Evolutionary conservation across 306 rosid genomes (phyloP).

Genomic region (Dryas alaskensis): DNA sequence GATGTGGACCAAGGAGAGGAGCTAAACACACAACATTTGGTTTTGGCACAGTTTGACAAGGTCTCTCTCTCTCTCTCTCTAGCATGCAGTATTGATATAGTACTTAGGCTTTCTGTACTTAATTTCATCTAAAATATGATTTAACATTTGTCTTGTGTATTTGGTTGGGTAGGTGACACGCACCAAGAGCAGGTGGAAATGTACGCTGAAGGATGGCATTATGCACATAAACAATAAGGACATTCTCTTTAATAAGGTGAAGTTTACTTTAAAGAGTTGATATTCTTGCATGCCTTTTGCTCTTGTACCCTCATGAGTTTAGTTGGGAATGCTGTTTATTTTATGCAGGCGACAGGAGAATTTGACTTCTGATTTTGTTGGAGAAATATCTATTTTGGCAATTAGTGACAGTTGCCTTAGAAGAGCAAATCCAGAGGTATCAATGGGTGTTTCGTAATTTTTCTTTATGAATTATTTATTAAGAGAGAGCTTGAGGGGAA

Average conservation of each 20-base stretch:
- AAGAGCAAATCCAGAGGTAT: conserved; percentile 38
- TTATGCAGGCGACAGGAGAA: conserved; percentile 90
- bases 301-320: conserved; percentile 10
- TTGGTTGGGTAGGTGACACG: conserved; percentile 73
- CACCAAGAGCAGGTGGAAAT: conserved; percentile 98
- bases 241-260: conserved; percentile 93
- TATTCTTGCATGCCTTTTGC: conserved; percentile 14
- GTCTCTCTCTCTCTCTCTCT: conserved; percentile 24
- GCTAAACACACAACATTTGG: conserved; percentile 76
- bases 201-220: conserved; percentile 94
- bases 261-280: conserved; percentile 15
- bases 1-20: conserved; percentile 91
- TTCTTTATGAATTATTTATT: conserved; percentile 50
- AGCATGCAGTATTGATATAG: not conserved
- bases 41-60: conserved; percentile 98
- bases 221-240: conserved; percentile 95
- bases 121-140: not conserved
- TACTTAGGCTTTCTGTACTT: not conserved
- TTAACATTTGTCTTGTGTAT: conserved; percentile 11
- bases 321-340: conserved; percentile 14
- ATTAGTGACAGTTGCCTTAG: conserved; percentile 26
- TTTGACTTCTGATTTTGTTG: conserved; percentile 80
- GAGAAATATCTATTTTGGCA: conserved; percentile 25
- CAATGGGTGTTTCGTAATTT: conserved; percentile 41
- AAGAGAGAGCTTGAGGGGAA: conserved; percentile 51